Evolutionary conservation across 1,139 yeast genomes (phyloP), one percentile per base, ranked within the genome.

Genomic region (Oligophagozyma castellii): DNA sequence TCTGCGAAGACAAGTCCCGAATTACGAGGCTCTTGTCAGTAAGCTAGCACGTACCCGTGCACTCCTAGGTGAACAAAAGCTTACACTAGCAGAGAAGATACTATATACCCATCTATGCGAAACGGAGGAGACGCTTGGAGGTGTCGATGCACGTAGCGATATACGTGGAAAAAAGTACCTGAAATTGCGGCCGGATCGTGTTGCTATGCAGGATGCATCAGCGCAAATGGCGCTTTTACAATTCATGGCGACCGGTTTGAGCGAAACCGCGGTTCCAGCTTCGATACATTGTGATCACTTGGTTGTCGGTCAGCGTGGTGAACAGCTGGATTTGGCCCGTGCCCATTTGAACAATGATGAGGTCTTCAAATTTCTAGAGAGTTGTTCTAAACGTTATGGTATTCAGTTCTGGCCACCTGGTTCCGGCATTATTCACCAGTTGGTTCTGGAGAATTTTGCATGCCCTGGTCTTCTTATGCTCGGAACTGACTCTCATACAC

Each of bases 351-450:
- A 84, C 31, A 89, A 89, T 63, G 73, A 77, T 48, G 98, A 89
- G 56, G 96, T 89, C 28, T 89, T 84, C 52, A 93, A 84, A 51
- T 89, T 89, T 61, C 64, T 89, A 43, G 80, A 79, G 55, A 71
- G 86, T 38, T 83, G 95, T 59, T 93, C 93, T 37, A 77, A 70
- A 44, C 84, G 80, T 57, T 89, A 84, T 54, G 95, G 95, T 36
- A 83, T 89, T 40, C 94, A 81, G 53, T 89, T 89, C 60, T 89
- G 98, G 98, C 95, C 95, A 10, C 96, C 98, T 11, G 98, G 98
- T 29, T 84, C 95, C 8, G 98, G 98, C 49, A 89, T 89, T 46
- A 89, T 89, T 46, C 98, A 89, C 59, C 98, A 89, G 61, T 89
- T 89, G 45, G 95, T 89, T 22, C 65, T 89, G 44, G 98, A 89